Evolutionary conservation across 352 stramenopile species (phyloP).

Genomic region (Phytophthora ramorum): DNA sequence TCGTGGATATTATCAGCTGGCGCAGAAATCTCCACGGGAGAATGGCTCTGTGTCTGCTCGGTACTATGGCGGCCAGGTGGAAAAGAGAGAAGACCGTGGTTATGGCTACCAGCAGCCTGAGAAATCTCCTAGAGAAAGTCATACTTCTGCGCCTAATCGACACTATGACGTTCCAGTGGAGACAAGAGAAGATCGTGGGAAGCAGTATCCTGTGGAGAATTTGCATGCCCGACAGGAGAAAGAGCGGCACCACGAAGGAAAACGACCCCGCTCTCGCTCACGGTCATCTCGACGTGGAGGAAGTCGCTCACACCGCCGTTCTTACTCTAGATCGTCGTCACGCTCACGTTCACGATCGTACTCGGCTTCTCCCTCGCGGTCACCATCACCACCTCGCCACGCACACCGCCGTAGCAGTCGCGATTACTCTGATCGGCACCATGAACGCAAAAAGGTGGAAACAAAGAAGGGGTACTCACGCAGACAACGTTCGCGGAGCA

Average conservation of each 20-base stretch:
- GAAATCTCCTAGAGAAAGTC: slow-evolving; percentile 14
- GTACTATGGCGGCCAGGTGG: slow-evolving; percentile 11
- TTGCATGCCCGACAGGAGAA: slow-evolving; percentile 11
- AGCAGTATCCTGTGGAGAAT: slow-evolving; percentile 16
- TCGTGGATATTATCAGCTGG: slow-evolving; percentile 33
- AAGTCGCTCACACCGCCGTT: slow-evolving; percentile 39
- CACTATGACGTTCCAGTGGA: slow-evolving; percentile 4
- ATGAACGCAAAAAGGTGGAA: slow-evolving; percentile 21
- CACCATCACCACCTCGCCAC: slow-evolving; percentile 25
- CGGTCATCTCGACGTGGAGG: slow-evolving; percentile 36
- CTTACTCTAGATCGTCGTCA: slow-evolving; percentile 48
- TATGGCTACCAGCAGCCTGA: slow-evolving; percentile 19
- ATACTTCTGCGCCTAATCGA: neutral
- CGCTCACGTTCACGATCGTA: slow-evolving; percentile 51
- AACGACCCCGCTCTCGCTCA: slow-evolving; percentile 39
- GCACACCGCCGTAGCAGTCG: slow-evolving; percentile 32
- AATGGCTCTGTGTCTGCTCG: slow-evolving; percentile 5
- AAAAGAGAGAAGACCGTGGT: slow-evolving; percentile 21
- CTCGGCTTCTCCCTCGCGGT: slow-evolving; percentile 38
- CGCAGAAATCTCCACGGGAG: slow-evolving; percentile 13
- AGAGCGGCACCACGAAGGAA: slow-evolving; percentile 31
- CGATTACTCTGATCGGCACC: slow-evolving; percentile 26
- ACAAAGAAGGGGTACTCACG: slow-evolving; percentile 29
- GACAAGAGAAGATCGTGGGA: slow-evolving; percentile 29
- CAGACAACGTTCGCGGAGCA: slow-evolving; percentile 37